Evolutionary conservation across 2,329 filamentous ascomycete genomes (phyloP).

Genomic region (Aaosphaeria pasadenensis): DNA sequence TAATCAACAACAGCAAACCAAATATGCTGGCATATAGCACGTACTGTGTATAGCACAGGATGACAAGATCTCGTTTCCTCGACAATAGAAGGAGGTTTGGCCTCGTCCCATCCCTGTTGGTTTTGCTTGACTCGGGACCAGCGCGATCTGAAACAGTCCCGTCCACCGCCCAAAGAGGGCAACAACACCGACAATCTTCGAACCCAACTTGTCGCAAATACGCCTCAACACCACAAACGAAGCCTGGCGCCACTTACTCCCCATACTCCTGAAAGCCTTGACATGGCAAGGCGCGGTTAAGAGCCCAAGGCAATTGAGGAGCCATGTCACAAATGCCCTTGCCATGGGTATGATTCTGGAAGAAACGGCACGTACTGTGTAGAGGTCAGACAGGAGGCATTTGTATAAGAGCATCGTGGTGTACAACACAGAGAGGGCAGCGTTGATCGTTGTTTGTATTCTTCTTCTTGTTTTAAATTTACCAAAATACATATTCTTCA

Average conservation of each 20-base stretch:
- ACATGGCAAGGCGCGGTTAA: background rate
- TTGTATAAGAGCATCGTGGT: background rate
- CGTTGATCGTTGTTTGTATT: conserved; percentile 1
- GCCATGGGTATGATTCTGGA: background rate
- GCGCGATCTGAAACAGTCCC: background rate
- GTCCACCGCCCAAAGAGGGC: background rate
- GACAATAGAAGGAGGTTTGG: too few species aligned
- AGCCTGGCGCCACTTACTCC: conserved; percentile 1
- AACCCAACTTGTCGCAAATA: conserved; percentile 1
- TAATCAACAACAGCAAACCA: too few species aligned
- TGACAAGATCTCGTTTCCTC: too few species aligned
- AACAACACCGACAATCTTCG: background rate
- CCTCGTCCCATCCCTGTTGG: background rate
- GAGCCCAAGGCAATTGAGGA: background rate
- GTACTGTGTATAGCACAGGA: too few species aligned
- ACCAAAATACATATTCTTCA: background rate
- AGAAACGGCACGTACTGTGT: background rate
- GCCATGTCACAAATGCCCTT: background rate
- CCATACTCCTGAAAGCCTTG: background rate
- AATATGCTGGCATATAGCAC: too few species aligned
- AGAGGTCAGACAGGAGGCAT: background rate
- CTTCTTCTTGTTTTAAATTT: background rate
- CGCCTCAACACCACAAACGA: conserved; percentile 1
- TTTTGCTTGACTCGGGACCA: background rate
- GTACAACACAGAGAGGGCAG: background rate